These are phyloP conservation scores for Cystobasidium sp. DNA, from an alignment of 1,284 basidiomycete genomes.

Conservation along the genomic window DNA sequence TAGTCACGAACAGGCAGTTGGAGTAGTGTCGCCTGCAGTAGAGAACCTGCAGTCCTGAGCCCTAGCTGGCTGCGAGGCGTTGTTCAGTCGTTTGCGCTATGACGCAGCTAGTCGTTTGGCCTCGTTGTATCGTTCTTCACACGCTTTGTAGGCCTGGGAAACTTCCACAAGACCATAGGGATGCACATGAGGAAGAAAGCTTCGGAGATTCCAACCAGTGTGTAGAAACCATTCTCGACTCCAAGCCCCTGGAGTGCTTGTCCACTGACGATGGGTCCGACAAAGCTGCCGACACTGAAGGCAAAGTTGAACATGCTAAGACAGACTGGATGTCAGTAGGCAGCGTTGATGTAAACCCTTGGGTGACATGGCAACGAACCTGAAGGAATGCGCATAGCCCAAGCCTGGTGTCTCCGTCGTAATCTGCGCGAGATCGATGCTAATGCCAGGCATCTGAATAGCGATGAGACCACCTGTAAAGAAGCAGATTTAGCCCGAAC, in stretches of 20 bases:
- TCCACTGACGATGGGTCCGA: slow-evolving; percentile 51
- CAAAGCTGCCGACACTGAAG: slow-evolving; percentile 49
- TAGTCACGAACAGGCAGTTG: no score
- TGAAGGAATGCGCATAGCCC: slow-evolving; percentile 31
- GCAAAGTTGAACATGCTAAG: slow-evolving; percentile 48
- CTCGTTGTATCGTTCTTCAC: not conserved
- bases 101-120: not conserved
- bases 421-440: slow-evolving; percentile 46
- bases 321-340: no score
- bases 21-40: no score
- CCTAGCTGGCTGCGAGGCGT: not conserved
- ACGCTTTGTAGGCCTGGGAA: not conserved
- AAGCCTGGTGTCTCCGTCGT: slow-evolving; percentile 24
- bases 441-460: slow-evolving; percentile 46
- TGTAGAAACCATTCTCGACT: slow-evolving; percentile 44
- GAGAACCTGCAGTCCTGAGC: no score
- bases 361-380: no score
- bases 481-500: no score
- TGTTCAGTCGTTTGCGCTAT: not conserved
- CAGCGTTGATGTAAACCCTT: no score
- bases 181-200: slow-evolving; percentile 28
- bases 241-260: slow-evolving; percentile 45
- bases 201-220: slow-evolving; percentile 33
- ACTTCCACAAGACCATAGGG: slow-evolving; percentile 24
- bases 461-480: slow-evolving; percentile 44